Base-by-base conservation (phyloP, 2,329 filamentous ascomycete species). In the Seiridium unicorne region DNA sequence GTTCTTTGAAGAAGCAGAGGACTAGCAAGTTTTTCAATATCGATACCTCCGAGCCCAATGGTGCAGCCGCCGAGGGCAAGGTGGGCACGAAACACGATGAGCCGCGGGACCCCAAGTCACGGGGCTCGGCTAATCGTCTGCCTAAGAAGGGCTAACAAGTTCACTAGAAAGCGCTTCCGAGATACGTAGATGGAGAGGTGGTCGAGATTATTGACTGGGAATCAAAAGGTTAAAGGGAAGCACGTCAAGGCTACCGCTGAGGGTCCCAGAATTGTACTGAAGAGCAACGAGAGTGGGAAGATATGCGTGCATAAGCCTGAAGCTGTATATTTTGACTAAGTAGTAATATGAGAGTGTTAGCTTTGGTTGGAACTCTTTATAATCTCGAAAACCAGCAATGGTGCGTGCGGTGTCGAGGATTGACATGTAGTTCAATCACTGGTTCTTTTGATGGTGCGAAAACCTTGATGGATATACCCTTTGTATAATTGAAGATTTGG, bases 251-350 rank as follows among this genome's bases (percentile, higher is more conserved):
- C 62, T 1, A 60, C 51, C 31, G 40, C 47, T 38, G 53, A 51
- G 8, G 64, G 64, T 3, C 64, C 64, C 5, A 46, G 63, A 7
- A 51, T 65, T 5, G 61, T 62, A 31, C 58, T 62, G 6, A 44
- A 56, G 51, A 62, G 61, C 34, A 56, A 18, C 44, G 64, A 60
- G 51, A 60, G 58, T 7, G 62, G 62, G 2, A 62, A 64, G 49
- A 57, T 63, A 9, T 62, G 61, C 31, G 61, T 64, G 10, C 64
- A 59, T 8, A 62, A 61, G 48, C 65, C 67, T 7, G 64, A 68
- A 42, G 61, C 62, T 8, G 54, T 62, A n/a, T 62, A 62, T 31
- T 62, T 62, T 48, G 59, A 58, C n/a, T 26, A 35, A 47, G 13
- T 51, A 18, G 38, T 26, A 1, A n/a, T 3, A 13, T 6, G 10